Base-by-base conservation (phyloP, 164 flowering plant genomes). In the Magnolia kwangsiensis region DNA sequence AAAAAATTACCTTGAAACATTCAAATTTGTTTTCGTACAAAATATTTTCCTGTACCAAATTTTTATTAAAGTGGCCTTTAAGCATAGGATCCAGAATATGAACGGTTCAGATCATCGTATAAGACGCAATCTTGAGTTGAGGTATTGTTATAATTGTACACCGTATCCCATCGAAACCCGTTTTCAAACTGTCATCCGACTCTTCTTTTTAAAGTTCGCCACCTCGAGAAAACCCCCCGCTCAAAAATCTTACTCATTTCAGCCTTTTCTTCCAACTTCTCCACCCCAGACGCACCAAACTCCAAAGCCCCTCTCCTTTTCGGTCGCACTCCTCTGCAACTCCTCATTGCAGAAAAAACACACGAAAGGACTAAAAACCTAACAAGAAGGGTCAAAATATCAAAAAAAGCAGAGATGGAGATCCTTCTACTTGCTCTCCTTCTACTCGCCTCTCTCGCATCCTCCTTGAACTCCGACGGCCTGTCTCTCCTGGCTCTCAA, bases 401-500 rank as follows among this genome's bases (percentile, higher is more conserved):
- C n/a, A 16, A 29, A 68, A 68, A 14, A 68, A 29, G 18, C 49
- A 59, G 55, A 3, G 16, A 78, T 50, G 65, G 51, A 13, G 6
- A 72, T n/a, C 55, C 71, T 59, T 66, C 79, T 75, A 71, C 76
- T 73, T 58, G 45, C 21, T 9, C 19, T 23, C 55, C 24, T 83
- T 74, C 31, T 21, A 67, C 24, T 77, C 67, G 21, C 76, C 50
- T 61, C 59, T 1, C 59, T 72, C 23, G 50, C 74, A 9, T 72
- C 71, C 72, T 82, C 92, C 8, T 87, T 92, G 69, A 96, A 83
- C 85, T 78, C 97, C 9, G 99, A 96, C 75, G 98, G 97, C 3
- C 87, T 96, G 51, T 83, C 98, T 1, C 97, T 96, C 63, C 90
- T 96, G 14, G 91, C 99, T 10, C 91, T 96, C 50, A 96, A 96